Percentiles rank a stretch among this genome's conserved stretches.
These are phyloP conservation scores for Termitomyces sp. DNA, from an alignment of 768 basidiomycete species.

Conservation along the genomic window DNA sequence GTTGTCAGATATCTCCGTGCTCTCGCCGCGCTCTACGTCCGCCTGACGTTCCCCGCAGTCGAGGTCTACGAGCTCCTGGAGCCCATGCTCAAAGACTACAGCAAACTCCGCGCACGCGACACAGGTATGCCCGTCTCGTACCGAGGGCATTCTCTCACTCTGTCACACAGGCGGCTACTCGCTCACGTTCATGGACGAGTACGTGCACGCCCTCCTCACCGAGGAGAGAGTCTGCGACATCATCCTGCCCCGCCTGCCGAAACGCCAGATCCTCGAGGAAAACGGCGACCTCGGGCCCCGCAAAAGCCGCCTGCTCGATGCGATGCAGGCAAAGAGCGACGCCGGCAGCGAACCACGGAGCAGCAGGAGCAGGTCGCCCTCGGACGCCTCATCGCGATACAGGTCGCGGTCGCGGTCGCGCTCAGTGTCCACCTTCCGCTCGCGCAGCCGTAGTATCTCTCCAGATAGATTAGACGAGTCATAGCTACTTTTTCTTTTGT, in stretches of 20 bases:
- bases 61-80: conserved; percentile 94
- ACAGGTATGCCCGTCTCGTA: conserved; percentile 54
- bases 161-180: conserved; percentile 67
- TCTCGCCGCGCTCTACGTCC: conserved; percentile 88
- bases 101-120: conserved; percentile 78
- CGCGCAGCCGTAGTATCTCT: conserved; percentile 57
- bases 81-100: conserved; percentile 89
- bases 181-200: conserved; percentile 89
- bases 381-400: conserved; percentile 45
- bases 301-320: conserved; percentile 82
- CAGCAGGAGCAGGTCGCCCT: conserved; percentile 20
- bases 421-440: conserved; percentile 41
- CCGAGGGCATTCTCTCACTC: conserved; percentile 1
- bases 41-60: conserved; percentile 86
- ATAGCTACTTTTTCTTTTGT: conserved; percentile 32
- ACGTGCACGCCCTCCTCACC: conserved; percentile 73
- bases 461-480: conserved; percentile 50
- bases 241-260: conserved; percentile 86
- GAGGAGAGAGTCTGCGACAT: conserved; percentile 96
- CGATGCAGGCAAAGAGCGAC: conserved; percentile 73
- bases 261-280: conserved; percentile 86
- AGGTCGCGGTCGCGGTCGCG: conserved; percentile 57
- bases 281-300: conserved; percentile 84
- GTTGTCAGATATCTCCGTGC: conserved; percentile 82
- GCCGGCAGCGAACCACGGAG: conserved; percentile 32